Base-by-base conservation (phyloP, 139 green algal species). In the Eudorina sp. region DNA sequence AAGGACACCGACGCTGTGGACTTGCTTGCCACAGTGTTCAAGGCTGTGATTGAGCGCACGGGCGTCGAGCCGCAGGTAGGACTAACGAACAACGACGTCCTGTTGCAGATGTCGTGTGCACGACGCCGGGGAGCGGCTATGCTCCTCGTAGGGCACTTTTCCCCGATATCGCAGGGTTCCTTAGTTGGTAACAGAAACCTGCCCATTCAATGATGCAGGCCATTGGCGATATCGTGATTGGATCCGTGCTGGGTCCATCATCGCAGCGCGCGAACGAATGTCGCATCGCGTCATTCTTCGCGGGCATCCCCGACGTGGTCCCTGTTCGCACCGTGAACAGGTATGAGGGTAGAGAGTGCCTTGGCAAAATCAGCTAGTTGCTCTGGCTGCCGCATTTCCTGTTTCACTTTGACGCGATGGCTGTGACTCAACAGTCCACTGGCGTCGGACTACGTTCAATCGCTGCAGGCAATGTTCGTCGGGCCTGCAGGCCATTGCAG, bases 311-410 rank as follows among this genome's bases (percentile, higher is more conserved):
- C 25, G 93, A 98, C 70, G 92, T 88, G 43, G 98, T 99, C 58
- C 98, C 98, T 11, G 94, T 99, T 18, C 96, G 96, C 81, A 99
- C 97, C 29, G 97, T 99, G 60, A 99, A 99, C 96, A 94, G 97
- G 92, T 96, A 19, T 4, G 97, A 31, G 6, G 41, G 4, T n/a
- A n/a, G n/a, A n/a, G n/a, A n/a, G n/a, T n/a, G n/a, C n/a, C n/a
- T n/a, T n/a, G n/a, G n/a, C n/a, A n/a, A n/a, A n/a, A n/a, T n/a
- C n/a, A n/a, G n/a, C n/a, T n/a, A n/a, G n/a, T n/a, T n/a, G n/a
- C n/a, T n/a, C n/a, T n/a, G n/a, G n/a, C n/a, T n/a, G n/a, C n/a
- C n/a, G n/a, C n/a, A n/a, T n/a, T n/a, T n/a, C n/a, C n/a, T n/a
- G n/a, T n/a, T n/a, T n/a, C n/a, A n/a, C n/a, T n/a, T n/a, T n/a